Base-by-base conservation (phyloP, 495 filamentous ascomycete genomes). In the Tetracladium setigerum region DNA sequence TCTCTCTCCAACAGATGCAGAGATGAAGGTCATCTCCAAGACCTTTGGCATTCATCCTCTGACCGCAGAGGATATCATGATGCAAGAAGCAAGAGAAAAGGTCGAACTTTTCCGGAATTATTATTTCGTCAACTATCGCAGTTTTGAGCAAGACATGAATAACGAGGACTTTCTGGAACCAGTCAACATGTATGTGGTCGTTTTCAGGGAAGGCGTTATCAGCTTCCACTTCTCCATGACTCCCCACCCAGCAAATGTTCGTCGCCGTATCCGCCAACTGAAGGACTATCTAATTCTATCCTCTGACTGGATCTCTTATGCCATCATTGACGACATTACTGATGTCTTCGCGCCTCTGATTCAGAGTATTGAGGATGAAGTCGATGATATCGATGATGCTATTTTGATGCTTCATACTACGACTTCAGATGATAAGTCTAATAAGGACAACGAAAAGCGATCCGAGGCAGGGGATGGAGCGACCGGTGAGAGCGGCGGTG, bases 241-340 rank as follows among this genome's bases (percentile, higher is more conserved):
- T 1, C 92, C 90, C 1, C 92, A 98, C 66, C 86, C 89, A 10
- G 89, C 90, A 58, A 96, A 98, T 59, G 92, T 98, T 18, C 87
- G 92, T 17, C 78, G 90, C 22, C 82, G 92, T 18, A 89, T 98
- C 60, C 82, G 92, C 22, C 92, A 97, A 62, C 73, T 98, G 39
- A 86, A 86, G 59, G 94, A 98, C 66, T 97, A 95, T 61, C 74
- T 97, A 55, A 86, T 92, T 53, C 71, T 95, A 6, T 89, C 82
- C 50, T 88, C 90, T 0, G 92, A 98, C 63, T 98, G 92, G 92
- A 96, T 98, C 56, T 94, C 87, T 12, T 98, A 98, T 55, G 92
- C 89, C 27, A 78, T 98, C 54, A 96, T 98, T 56, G 92, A 98
- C 63, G 91, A 98, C 60, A 95, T 98, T 55, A 96, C 92, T 8